Base-by-base conservation (phyloP, 1,284 basidiomycete species). In the Laetiporus sulphureus region DNA sequence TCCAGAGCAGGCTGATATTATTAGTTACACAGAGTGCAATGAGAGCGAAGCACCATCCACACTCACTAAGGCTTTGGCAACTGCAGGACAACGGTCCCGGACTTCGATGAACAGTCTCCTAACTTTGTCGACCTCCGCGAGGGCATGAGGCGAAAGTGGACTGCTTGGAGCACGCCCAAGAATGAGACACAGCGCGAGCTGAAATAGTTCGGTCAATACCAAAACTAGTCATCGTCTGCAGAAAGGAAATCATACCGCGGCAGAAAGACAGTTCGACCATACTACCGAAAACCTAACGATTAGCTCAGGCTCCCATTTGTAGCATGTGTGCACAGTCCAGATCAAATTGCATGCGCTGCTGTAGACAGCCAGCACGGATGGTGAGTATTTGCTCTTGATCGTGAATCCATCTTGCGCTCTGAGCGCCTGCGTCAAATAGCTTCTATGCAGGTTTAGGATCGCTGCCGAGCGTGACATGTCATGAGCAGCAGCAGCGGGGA, bases 391-490 rank as follows among this genome's bases (percentile, higher is more conserved):
- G 65, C 65, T 54, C 71, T 78, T 58, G 70, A 75, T 36, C 75
- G 66, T 16, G 78, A 82, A 61, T 74, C 78, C 36, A 58, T 62
- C n/a, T 72, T 77, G 32, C 71, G 68, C 75, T 16, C 77, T 75
- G 48, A 86, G 73, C 2, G 83, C 81, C 51, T 80, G 77, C 1
- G 79, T 77, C 52, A 84, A 85, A 63, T 79, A 84, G 40, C 69
- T 71, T 20, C 81, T 69, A 53, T 86, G 83, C 19, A 86, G 70
- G 53, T 80, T 78, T 51, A 85, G 66, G 5, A 86, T 60, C 15
- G 82, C 82, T 85, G 43, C 3, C 29, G 21, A 13, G n/a, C 5
- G 4, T 3, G 16, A 5, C 33, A 31, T 21, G 36, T 19, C 8
- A 15, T 13, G 12, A 8, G 31, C 36, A 5, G 42, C 25, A 21